Evolutionary conservation across 495 filamentous ascomycete genomes (phyloP), one percentile per base, ranked within the genome.

Genomic region (Hypomontagnella monticulosa): DNA sequence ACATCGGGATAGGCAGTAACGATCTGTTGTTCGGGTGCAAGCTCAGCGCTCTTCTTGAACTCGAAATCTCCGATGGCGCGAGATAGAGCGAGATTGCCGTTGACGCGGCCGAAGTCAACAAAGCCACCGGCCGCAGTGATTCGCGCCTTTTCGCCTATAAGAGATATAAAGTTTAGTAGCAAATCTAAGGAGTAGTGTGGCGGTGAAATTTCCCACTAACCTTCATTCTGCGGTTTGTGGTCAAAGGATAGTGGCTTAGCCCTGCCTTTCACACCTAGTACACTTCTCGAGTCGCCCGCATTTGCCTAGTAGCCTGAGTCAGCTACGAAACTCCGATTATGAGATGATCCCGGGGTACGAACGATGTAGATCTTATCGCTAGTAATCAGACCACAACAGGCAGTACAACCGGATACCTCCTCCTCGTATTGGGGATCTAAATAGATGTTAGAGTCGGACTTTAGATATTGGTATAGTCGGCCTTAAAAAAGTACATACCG

Each of bases 41-140:
- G 87, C 67, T 97, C 93, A 60, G 93, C 90, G 76, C 94, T 97
- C 84, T 97, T 98, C 86, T 99, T 99, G 85, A 99, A 99, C 76
- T 99, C 95, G 72, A 99, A 99, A 79, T 99, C 95, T 65, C 95
- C 95, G 72, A 99, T 97, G 65, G 95, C 95, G 73, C 95, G 89
- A 47, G 96, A 98, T 37, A 99, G 83, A n/a, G 95, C 95, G 47
- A 99, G 87, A 75, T 99, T 99, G 69, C 95, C 95, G 75, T 99
- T 99, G 65, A 99, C 95, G 72, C 95, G 91, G 48, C 93, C 95
- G 71, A 98, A 99, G 79, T 99, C 95, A 68, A 99, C 95, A 72
- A 99, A 99, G 43, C 95, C 95, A 70, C 95, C 95, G 3, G 95
- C 95, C 33, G 94, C 94, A 67, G 86, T 91, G 74, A 99, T 99